Evolutionary conservation across 1,284 basidiomycete genomes (phyloP).

Genomic region (Xanthoconium separans): DNA sequence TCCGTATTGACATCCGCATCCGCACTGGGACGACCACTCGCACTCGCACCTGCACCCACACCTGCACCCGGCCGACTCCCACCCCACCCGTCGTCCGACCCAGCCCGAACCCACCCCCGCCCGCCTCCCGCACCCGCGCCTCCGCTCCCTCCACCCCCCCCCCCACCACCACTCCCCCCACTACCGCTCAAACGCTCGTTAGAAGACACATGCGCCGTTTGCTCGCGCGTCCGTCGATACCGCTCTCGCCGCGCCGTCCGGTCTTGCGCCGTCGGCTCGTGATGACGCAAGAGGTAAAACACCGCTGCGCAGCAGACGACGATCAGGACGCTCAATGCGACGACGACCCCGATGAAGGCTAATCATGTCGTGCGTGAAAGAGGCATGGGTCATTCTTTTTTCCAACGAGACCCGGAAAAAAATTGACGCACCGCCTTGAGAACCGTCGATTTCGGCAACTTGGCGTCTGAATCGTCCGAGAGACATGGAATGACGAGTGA

Average conservation of each 20-base stretch:
- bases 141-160: not conserved
- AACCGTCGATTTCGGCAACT: constrained; percentile 45
- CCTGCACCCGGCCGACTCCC: too few relatives aligned
- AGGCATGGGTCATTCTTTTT: not conserved
- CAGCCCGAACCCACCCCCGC: constrained; percentile 44
- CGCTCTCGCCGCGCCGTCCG: constrained; percentile 24
- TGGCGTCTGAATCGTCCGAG: constrained; percentile 23
- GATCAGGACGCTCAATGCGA: constrained; percentile 45
- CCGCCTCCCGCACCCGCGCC: constrained; percentile 23
- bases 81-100: constrained; percentile 31
- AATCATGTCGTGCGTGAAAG: not conserved
- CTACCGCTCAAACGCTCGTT: too few relatives aligned
- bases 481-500: constrained; percentile 2
- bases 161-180: too few relatives aligned
- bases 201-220: not conserved
- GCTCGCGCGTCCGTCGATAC: constrained; percentile 18
- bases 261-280: constrained; percentile 34
- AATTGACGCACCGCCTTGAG: constrained; percentile 39
- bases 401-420: not conserved
- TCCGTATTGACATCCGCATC: not conserved
- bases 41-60: too few relatives aligned
- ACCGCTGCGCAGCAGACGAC: constrained; percentile 42
- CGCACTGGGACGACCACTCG: too few relatives aligned
- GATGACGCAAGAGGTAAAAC: constrained; percentile 43
- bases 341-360: constrained; percentile 51